phyloP scores from a whole-genome alignment of 345 rosid species.

The Erodium maritimum region DNA sequence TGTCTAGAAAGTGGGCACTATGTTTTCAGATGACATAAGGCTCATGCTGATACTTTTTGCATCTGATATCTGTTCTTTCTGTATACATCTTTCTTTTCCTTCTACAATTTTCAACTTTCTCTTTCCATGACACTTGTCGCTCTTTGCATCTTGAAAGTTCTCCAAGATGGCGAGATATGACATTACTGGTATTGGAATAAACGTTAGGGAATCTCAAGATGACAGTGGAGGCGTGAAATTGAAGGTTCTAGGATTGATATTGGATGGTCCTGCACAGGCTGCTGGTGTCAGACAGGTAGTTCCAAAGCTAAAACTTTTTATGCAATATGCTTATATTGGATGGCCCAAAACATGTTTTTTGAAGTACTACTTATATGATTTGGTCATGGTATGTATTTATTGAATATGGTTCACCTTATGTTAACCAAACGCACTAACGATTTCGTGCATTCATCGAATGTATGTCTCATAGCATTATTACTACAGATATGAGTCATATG shows the following conservation, averaged over 20 bases:
- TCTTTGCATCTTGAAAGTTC: slow-evolving; percentile 46
- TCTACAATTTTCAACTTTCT: slow-evolving; percentile 22
- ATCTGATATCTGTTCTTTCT: not conserved
- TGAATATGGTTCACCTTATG: too few species aligned
- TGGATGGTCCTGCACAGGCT: slow-evolving; percentile 79
- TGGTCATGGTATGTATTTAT: too few species aligned
- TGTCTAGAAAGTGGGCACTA: not conserved
- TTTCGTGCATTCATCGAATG: too few species aligned
- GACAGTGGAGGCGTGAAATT: slow-evolving; percentile 48
- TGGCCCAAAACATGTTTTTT: too few species aligned
- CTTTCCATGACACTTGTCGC: slow-evolving; percentile 16
- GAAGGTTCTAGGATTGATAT: slow-evolving; percentile 69
- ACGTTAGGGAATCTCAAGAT: slow-evolving; percentile 85
- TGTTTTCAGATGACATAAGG: slow-evolving; percentile 1
- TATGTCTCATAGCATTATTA: too few species aligned
- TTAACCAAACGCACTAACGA: too few species aligned
- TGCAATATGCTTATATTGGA: too few species aligned
- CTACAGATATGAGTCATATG: too few species aligned
- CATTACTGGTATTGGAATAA: slow-evolving; percentile 80
- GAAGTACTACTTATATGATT: too few species aligned
- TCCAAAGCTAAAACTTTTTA: not conserved
- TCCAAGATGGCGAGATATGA: slow-evolving; percentile 96
- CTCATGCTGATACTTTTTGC: not conserved
- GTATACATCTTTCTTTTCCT: slow-evolving; percentile 8
- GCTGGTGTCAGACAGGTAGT: slow-evolving; percentile 86